Evolutionary conservation across 1,284 basidiomycete genomes (phyloP), one percentile per base, ranked within the genome.

Genomic region (Boletus sp.): DNA sequence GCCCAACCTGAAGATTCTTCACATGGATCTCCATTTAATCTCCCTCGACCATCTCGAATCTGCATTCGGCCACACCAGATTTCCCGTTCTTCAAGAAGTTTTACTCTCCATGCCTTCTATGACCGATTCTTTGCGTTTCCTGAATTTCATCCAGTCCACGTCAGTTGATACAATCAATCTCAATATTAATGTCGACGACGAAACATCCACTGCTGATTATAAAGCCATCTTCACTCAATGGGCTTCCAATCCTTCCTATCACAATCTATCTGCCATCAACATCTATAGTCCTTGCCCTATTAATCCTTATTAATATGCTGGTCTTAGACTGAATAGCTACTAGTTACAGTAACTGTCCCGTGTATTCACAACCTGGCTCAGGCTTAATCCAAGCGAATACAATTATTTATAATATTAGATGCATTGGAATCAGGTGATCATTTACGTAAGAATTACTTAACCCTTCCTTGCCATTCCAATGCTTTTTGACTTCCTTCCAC

Each of bases 81-180:
- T 72, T 38, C 68, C 70, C 11, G 64, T 51, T 16, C 68, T 71
- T 13, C 66, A 62, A 46, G 64, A 72, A 55, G 59, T 69, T 3
- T 46, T 71, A 2, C 58, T 71, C 31, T 70, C 71, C 11, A 58
- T 64, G 1, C 64, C 70, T 9, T 71, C 38, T 58, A 69, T 71
- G 68, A 59, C 60, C 19, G 55, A 61, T 37, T 61, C 62, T 43
- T 63, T 69, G 19, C 66, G 52, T 52, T 73, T 71, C 61, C 25
- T 73, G 49, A 55, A 72, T 58, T 67, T 72, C 62, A 59, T 73
- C 40, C 62, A 67, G 46, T 71, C 71, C 37, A 61, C 67, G 46
- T 69, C 63, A 31, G 59, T 73, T 62, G 70, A 72, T 69, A 72
- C 70, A 65, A 73, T 71, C 48, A 73, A 72, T 69, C 70, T 72